Evolutionary conservation across 106 monocot genomes (phyloP).

Genomic region (Apostasia shenzhenica): DNA sequence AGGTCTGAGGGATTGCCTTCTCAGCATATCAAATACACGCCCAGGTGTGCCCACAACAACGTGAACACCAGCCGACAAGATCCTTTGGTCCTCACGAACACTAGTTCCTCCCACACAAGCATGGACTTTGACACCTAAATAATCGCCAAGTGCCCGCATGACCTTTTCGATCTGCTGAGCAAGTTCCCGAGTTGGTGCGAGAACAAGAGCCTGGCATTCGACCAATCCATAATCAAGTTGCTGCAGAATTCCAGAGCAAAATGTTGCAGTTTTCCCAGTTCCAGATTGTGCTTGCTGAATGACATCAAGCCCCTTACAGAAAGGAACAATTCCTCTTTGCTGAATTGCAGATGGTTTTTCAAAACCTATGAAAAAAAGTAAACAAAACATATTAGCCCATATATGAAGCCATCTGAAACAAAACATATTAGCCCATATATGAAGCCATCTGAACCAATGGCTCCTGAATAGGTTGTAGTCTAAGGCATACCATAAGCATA

Average conservation of each 20-base stretch:
- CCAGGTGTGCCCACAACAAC: conserved; percentile 56
- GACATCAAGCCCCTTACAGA: conserved; percentile 43
- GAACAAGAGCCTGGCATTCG: conserved; percentile 41
- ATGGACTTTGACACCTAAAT: conserved; percentile 46
- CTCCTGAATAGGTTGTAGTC: not conserved
- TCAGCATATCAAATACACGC: conserved; percentile 35
- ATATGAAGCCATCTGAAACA: not conserved
- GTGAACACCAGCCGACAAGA: conserved; percentile 39
- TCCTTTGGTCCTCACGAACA: conserved; percentile 33
- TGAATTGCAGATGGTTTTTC: conserved; percentile 55
- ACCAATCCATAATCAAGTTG: conserved; percentile 36
- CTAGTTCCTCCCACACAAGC: conserved; percentile 44
- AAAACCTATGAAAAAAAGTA: conserved; percentile 20
- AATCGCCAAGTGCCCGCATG: conserved; percentile 44
- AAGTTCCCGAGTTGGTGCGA: conserved; percentile 47
- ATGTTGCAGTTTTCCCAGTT: conserved; percentile 48
- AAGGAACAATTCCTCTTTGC: conserved; percentile 43
- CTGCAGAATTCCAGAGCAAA: conserved; percentile 39
- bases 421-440: not conserved
- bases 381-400: not conserved
- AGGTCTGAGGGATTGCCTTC: conserved; percentile 31
- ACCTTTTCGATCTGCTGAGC: conserved; percentile 49
- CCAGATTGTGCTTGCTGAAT: conserved; percentile 44
- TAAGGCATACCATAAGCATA: conserved; percentile 26
- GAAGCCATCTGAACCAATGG: not conserved